These are phyloP conservation scores for Mortierella sp. DNA, from an alignment of 371 early-diverging fungal species.

Conservation along the genomic window DNA sequence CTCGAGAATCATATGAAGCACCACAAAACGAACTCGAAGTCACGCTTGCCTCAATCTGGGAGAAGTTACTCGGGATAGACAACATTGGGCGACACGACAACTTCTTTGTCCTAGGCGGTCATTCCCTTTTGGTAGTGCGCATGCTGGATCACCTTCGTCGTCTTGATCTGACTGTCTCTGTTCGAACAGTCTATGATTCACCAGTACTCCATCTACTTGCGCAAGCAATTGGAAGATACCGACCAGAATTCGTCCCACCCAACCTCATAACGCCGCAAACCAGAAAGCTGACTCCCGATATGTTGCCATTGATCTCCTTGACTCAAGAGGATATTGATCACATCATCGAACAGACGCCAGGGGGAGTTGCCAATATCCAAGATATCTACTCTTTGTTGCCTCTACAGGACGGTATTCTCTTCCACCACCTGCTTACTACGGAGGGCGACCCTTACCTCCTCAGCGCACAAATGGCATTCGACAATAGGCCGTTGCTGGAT, in stretches of 20 bases:
- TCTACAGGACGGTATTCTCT: slow-evolving; percentile 24
- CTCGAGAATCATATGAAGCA: slow-evolving; percentile 1
- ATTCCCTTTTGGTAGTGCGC: slow-evolving; percentile 16
- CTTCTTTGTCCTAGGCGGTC: slow-evolving; percentile 24
- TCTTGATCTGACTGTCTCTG: slow-evolving; percentile 8
- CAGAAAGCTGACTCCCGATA: slow-evolving; percentile 7
- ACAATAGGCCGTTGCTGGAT: slow-evolving; percentile 10
- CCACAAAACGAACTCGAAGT: slow-evolving; percentile 8
- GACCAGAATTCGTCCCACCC: neutral
- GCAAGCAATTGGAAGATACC: neutral
- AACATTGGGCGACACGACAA: slow-evolving; percentile 21
- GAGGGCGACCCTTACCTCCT: slow-evolving; percentile 22
- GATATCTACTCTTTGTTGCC: slow-evolving; percentile 29
- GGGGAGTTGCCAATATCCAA: slow-evolving; percentile 28
- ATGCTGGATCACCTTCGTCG: slow-evolving; percentile 7
- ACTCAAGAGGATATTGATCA: slow-evolving; percentile 23
- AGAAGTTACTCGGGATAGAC: slow-evolving; percentile 6
- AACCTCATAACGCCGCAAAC: slow-evolving; percentile 10
- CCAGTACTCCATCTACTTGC: slow-evolving; percentile 14
- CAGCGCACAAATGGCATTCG: neutral
- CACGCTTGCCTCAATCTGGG: slow-evolving; percentile 7
- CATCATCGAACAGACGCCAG: slow-evolving; percentile 6
- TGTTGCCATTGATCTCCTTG: slow-evolving; percentile 24
- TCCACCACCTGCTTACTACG: slow-evolving; percentile 16
- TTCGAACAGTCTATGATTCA: slow-evolving; percentile 14